Percentiles rank a stretch among this genome's conserved stretches.
These are phyloP conservation scores for Globisporangium spiculum DNA, from an alignment of 352 stramenopile genomes.

Conservation along the genomic window DNA sequence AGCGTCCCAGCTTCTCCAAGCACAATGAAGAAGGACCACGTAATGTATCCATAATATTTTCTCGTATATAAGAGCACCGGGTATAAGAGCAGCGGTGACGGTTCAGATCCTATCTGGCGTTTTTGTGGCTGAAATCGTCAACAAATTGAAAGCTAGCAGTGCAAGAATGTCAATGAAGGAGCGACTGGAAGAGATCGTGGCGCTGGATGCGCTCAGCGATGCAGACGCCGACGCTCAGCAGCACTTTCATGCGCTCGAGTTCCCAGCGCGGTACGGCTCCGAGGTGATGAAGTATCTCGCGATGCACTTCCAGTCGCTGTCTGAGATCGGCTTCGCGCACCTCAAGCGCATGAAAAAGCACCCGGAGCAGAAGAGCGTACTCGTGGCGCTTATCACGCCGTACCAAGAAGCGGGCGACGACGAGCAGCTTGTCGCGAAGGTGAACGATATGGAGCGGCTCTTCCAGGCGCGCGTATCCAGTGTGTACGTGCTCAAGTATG, in stretches of 20 bases:
- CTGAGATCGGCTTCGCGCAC: conserved; percentile 64
- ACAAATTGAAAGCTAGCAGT: neutral
- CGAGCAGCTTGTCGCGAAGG: neutral
- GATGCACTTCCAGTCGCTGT: conserved; percentile 45
- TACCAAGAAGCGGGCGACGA: conserved; percentile 11
- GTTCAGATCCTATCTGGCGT: neutral
- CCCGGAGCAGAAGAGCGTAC: conserved; percentile 24
- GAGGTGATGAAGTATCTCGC: conserved; percentile 64
- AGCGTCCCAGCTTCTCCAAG: conserved; percentile 14
- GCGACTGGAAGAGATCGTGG: conserved; percentile 43
- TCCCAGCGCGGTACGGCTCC: conserved; percentile 59
- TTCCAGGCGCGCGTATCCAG: conserved; percentile 49
- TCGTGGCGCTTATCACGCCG: conserved; percentile 59
- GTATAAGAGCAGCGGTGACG: neutral
- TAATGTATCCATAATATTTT: neutral
- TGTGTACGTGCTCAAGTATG: conserved; percentile 50
- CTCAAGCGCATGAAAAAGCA: conserved; percentile 86
- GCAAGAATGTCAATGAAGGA: conserved; percentile 8
- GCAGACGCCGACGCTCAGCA: conserved; percentile 44
- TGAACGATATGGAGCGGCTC: conserved; percentile 26
- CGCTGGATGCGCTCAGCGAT: conserved; percentile 23
- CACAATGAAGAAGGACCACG: neutral
- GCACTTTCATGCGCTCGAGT: conserved; percentile 66
- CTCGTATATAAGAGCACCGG: neutral
- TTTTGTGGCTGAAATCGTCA: neutral